These are phyloP conservation scores for Alternaria panax DNA, from an alignment of 2,329 filamentous ascomycete genomes.

Conservation along the genomic window DNA sequence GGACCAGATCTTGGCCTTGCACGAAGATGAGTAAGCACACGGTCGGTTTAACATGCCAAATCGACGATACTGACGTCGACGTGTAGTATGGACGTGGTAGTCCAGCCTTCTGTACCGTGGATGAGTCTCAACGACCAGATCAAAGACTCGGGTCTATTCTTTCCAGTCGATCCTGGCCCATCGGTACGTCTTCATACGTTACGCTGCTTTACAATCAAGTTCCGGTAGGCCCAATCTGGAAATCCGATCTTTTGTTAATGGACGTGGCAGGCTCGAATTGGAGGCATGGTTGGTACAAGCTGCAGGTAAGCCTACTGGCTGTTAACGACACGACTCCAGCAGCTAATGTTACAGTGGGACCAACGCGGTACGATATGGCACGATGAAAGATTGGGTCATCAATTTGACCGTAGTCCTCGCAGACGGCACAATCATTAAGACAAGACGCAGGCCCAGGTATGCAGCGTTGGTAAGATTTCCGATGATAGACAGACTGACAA, in stretches of 20 bases:
- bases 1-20: constrained; percentile 80
- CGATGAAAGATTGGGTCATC: constrained; percentile 89
- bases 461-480: constrained; percentile 16
- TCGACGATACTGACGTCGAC: constrained; percentile 27
- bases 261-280: constrained; percentile 69
- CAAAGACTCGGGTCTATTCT: constrained; percentile 80
- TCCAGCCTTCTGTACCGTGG: constrained; percentile 92
- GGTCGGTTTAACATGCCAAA: not conserved
- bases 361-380: constrained; percentile 81
- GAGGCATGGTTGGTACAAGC: constrained; percentile 83
- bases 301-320: constrained; percentile 47
- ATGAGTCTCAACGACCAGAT: constrained; percentile 83
- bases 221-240: constrained; percentile 21
- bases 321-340: not conserved
- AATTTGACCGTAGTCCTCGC: constrained; percentile 82
- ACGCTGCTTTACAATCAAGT: constrained; percentile 1
- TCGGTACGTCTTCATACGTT: constrained; percentile 39
- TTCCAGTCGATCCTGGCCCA: constrained; percentile 86
- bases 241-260: constrained; percentile 30
- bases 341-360: constrained; percentile 65
- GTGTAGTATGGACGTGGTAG: constrained; percentile 80
- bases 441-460: constrained; percentile 72
- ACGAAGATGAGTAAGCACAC: constrained; percentile 71
- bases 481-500: not conserved
- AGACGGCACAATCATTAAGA: constrained; percentile 81